Percentiles rank a stretch among this genome's conserved stretches.
phyloP scores from a whole-genome alignment of 164 flowering plant species.

The Magnolia kwangsiensis region DNA sequence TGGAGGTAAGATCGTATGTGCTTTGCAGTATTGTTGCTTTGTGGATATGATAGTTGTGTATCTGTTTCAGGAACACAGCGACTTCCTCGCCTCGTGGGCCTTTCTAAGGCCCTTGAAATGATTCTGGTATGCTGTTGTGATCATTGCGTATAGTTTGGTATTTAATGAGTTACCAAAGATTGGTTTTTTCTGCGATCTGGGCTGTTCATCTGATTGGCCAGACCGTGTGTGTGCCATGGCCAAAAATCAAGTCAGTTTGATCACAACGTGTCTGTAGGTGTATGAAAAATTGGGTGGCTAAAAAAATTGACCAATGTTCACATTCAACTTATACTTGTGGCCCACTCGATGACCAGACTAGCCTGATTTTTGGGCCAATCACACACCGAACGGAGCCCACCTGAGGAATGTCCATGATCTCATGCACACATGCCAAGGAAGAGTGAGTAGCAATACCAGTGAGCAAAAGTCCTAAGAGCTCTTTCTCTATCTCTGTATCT shows the following conservation, averaged over 20 bases:
- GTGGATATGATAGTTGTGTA: background rate
- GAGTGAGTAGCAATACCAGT: background rate
- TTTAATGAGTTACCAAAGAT: no score
- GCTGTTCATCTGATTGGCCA: no score
- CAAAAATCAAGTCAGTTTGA: background rate
- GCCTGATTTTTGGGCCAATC: background rate
- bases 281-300: background rate
- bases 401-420: background rate
- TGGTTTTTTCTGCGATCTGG: no score
- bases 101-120: conserved; percentile 97
- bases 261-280: background rate
- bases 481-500: background rate
- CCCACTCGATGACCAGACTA: background rate
- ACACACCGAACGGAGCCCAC: background rate
- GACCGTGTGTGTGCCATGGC: background rate
- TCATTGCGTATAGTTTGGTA: background rate
- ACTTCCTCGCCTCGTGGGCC: conserved; percentile 98
- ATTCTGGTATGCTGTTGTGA: conserved; percentile 63
- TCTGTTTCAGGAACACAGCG: conserved; percentile 78
- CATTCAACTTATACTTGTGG: background rate
- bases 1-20: conserved; percentile 61
- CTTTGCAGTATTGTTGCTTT: background rate
- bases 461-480: background rate
- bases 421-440: background rate
- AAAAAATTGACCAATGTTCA: background rate